Base-by-base conservation (phyloP, 163 green algal genomes). In the Scenedesmus sp. region DNA sequence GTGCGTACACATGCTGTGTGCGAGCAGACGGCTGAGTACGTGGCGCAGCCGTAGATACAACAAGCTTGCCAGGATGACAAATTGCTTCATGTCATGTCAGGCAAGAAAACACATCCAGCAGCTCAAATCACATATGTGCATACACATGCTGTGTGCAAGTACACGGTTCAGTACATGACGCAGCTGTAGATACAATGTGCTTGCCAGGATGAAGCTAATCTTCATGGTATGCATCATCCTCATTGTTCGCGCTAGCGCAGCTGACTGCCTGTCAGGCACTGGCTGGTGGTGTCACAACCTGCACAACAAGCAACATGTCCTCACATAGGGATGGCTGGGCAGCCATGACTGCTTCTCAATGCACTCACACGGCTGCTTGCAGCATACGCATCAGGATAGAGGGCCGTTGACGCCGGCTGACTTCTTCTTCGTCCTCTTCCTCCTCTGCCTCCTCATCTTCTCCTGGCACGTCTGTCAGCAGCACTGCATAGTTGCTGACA, bases 401-500 rank as follows among this genome's bases (percentile, higher is more conserved):
- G 8, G 76, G 88, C 54, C 59, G 60, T 23, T 73, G 73, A 10
- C 26, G 20, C 54, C 55, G n/a, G 18, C 56, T 20, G 62, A 4
- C 15, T 1, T 23, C 55, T 0, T 70, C 57, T 1, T 73, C 88
- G 10, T 83, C 59, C 5, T 82, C 12, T 20, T 87, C 52, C 2
- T 66, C 59, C 52, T 84, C 82, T 8, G 85, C 89, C 46, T 92
- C 81, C 4, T 18, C 88, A 73, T 7, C 67, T n/a, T 79, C 70
- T 8, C 15, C 64, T 59, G 56, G 90, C 12, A 93, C 90, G 20
- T 93, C 84, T 56, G 84, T 93, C 70, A 93, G 84, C 4, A 93
- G 84, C 76, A 93, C 90, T 23, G 90, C 90, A 23, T 93, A 93
- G 73, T 67, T 90, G 55, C 66, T 74, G 0, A 93, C 83, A 73